Conservation (phyloP, 1,284 basidiomycete genomes). For the Cystobasidium sp. region DNA sequence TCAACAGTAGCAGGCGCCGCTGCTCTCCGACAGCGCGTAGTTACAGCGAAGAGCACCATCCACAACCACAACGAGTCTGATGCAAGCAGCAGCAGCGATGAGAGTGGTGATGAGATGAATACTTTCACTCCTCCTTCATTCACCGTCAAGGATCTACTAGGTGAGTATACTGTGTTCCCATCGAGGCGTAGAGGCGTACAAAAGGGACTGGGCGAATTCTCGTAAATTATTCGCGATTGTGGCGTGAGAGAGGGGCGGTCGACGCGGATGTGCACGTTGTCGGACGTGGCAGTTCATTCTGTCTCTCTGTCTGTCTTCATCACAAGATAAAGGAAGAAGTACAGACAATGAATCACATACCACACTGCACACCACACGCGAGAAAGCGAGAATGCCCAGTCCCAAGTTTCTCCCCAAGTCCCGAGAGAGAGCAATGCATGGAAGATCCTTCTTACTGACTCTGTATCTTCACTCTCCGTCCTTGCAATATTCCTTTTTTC, state of each 20-base stretch:
- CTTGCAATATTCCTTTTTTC: no score
- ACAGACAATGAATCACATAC: background rate
- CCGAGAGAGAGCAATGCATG: no score
- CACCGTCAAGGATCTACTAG: conserved; percentile 48
- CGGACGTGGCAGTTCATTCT: background rate
- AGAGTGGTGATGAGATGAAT: conserved; percentile 10
- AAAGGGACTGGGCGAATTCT: no score
- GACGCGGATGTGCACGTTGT: background rate
- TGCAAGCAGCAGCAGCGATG: background rate
- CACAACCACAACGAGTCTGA: conserved; percentile 1
- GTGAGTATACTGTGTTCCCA: conserved; percentile 7
- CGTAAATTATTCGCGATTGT: no score
- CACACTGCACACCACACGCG: no score
- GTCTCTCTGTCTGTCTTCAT: background rate
- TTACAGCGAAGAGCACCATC: conserved; percentile 20
- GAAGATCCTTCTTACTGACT: no score
- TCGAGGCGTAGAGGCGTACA: no score
- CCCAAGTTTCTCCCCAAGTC: no score
- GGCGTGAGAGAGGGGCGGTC: background rate
- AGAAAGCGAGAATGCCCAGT: no score
- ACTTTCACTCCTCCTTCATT: conserved; percentile 44
- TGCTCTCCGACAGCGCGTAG: conserved; percentile 17
- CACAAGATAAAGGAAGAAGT: background rate
- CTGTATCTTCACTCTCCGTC: no score
- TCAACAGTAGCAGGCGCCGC: conserved; percentile 10